These are phyloP conservation scores for Cicer pinnatifidum DNA, from an alignment of 306 rosid species.

Conservation along the genomic window DNA sequence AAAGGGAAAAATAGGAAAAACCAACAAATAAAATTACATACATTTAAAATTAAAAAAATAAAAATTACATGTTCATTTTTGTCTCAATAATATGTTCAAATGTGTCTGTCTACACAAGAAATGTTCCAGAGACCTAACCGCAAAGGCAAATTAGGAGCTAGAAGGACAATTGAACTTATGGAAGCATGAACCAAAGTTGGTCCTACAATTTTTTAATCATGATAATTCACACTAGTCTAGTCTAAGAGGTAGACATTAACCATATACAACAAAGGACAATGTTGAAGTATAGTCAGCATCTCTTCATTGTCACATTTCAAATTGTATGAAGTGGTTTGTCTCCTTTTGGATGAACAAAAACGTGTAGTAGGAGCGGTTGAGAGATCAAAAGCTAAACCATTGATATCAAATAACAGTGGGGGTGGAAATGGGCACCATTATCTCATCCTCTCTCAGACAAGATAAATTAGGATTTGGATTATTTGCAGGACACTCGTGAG, in stretches of 20 bases:
- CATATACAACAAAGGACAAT: conserved; percentile 40
- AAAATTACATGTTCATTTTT: too few species aligned
- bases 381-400: conserved; percentile 31
- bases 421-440: neutral
- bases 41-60: too few species aligned
- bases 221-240: conserved; percentile 33
- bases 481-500: too few species aligned
- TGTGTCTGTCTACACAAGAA: too few species aligned
- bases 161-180: neutral
- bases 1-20: too few species aligned
- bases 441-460: conserved; percentile 30
- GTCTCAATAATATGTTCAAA: too few species aligned
- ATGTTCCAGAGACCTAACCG: neutral
- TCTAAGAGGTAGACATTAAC: conserved; percentile 8
- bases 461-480: neutral
- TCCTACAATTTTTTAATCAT: conserved; percentile 39
- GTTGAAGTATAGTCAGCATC: conserved; percentile 45
- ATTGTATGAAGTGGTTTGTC: conserved; percentile 32
- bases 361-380: conserved; percentile 36
- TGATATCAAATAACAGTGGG: neutral
- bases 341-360: conserved; percentile 43
- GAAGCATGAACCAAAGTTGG: conserved; percentile 22
- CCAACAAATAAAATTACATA: too few species aligned
- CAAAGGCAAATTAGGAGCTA: conserved; percentile 2
- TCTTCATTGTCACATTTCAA: neutral